These are phyloP conservation scores for Leavenworthia alabamica DNA, from an alignment of 345 rosid genomes.

Conservation along the genomic window DNA sequence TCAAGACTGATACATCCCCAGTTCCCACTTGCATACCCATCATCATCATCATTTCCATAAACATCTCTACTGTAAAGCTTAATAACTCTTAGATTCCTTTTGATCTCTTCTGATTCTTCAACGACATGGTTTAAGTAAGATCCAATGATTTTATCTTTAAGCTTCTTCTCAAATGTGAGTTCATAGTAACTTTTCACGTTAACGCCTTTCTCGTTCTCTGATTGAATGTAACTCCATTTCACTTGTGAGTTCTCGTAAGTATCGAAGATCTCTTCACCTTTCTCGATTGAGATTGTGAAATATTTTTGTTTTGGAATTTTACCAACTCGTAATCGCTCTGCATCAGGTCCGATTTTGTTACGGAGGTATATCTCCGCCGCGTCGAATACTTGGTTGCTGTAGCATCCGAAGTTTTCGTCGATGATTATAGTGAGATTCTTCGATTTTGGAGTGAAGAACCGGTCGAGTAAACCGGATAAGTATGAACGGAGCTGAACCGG, in stretches of 20 bases:
- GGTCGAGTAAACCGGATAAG: conserved; percentile 11
- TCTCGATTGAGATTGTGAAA: conserved; percentile 29
- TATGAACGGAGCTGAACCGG: conserved; percentile 27
- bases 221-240: conserved; percentile 30
- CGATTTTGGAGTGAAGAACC: conserved; percentile 26
- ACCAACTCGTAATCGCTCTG: conserved; percentile 36
- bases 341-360: conserved; percentile 38
- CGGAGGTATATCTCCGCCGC: conserved; percentile 46
- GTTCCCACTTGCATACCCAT: neutral
- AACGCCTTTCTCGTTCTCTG: neutral
- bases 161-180: conserved; percentile 37
- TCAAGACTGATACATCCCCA: conserved; percentile 48
- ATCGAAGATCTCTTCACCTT: conserved; percentile 36
- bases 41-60: conserved; percentile 18
- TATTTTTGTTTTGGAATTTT: conserved; percentile 32
- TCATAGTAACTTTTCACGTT: conserved; percentile 30
- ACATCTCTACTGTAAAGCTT: conserved; percentile 37
- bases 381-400: conserved; percentile 36
- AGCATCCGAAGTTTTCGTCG: conserved; percentile 31
- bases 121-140: conserved; percentile 33
- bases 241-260: conserved; percentile 23
- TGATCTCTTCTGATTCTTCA: conserved; percentile 27
- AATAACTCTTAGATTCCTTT: conserved; percentile 31
- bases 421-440: conserved; percentile 25
- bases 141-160: conserved; percentile 22